Conservation (phyloP, 2,329 filamentous ascomycete genomes). For the Zelopaecilomyces penicillatus region DNA sequence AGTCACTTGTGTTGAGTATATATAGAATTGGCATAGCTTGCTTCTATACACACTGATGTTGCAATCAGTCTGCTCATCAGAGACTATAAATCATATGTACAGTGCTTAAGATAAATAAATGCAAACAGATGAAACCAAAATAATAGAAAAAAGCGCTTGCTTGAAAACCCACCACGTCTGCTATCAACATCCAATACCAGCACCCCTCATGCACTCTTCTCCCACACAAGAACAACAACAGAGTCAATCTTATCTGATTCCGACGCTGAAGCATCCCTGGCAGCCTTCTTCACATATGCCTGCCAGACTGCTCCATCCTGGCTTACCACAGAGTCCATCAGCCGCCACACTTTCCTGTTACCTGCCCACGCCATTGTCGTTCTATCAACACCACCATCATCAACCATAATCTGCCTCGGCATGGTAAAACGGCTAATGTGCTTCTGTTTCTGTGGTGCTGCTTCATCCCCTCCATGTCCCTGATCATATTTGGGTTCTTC, state of each 20-base stretch:
- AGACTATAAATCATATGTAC: no score
- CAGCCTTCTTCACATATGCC: slow-evolving; percentile 32
- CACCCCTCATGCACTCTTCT: slow-evolving; percentile 11
- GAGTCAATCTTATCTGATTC: slow-evolving; percentile 26
- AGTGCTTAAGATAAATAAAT: no score
- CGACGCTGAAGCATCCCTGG: slow-evolving; percentile 6
- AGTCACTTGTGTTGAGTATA: no score
- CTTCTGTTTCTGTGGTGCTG: slow-evolving; percentile 1
- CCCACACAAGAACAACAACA: slow-evolving; percentile 34
- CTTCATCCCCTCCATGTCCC: slow-evolving; percentile 2
- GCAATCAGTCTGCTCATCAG: no score
- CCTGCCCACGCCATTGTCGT: slow-evolving; percentile 29
- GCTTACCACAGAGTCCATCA: slow-evolving; percentile 30
- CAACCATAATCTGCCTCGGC: slow-evolving; percentile 23
- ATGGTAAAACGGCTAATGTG: slow-evolving; percentile 12
- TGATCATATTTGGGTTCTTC: slow-evolving; percentile 22
- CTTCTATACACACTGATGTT: no score
- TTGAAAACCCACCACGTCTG: no score
- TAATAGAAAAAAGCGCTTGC: no score
- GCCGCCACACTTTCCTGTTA: slow-evolving; percentile 29
- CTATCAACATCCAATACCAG: not conserved
- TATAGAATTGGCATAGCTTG: no score
- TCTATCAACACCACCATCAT: slow-evolving; percentile 19
- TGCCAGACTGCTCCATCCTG: slow-evolving; percentile 35
- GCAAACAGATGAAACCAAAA: no score